Conservation (phyloP, 768 basidiomycete species). For the Tulasnella sp. region DNA sequence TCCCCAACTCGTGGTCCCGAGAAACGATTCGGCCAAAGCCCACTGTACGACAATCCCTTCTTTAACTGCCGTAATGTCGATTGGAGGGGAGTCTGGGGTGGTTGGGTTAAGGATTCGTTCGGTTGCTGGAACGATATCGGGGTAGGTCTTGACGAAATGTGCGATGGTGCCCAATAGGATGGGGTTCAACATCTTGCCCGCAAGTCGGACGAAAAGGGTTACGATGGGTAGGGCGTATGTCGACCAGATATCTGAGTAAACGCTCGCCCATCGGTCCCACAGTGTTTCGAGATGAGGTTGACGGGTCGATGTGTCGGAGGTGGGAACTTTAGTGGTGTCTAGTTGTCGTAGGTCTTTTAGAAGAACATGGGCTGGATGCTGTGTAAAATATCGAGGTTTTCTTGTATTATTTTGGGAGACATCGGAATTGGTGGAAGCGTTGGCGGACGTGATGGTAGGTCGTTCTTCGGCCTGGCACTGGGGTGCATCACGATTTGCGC, state of each 20-base stretch:
- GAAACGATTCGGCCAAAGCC: conserved; percentile 18
- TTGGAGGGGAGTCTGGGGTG: background rate
- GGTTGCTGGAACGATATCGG: conserved; percentile 14
- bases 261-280: conserved; percentile 23
- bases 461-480: background rate
- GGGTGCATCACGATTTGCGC: background rate
- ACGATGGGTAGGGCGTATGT: conserved; percentile 26
- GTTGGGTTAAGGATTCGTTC: background rate
- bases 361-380: background rate
- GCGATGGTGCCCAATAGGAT: conserved; percentile 21
- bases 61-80: background rate
- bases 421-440: background rate
- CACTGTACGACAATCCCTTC: conserved; percentile 22
- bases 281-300: conserved; percentile 10
- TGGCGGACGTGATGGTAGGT: background rate
- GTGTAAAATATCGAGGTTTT: background rate
- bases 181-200: conserved; percentile 18
- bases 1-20: conserved; percentile 21
- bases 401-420: background rate
- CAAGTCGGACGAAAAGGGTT: conserved; percentile 18
- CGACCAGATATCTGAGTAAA: conserved; percentile 10
- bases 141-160: conserved; percentile 21
- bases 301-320: background rate
- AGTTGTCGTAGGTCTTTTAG: conserved; percentile 8
- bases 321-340: background rate